Evolutionary conservation across 768 basidiomycete genomes (phyloP).

Genomic region (Lentinula aciculospora): DNA sequence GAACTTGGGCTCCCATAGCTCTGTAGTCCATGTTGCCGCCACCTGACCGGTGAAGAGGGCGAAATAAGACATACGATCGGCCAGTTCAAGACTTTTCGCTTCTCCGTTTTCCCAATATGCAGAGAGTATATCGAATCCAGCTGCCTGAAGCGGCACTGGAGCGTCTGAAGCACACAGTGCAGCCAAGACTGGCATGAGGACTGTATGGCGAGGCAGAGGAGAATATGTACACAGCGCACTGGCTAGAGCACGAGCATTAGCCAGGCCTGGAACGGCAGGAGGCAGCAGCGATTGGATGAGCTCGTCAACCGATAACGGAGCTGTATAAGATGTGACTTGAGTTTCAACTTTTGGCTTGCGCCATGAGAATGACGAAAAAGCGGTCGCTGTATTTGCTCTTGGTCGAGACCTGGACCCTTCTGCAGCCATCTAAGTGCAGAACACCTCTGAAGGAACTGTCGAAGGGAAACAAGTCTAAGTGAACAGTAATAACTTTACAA

Average conservation of each 20-base stretch:
- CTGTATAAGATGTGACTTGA: constrained; percentile 19
- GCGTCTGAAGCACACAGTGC: constrained; percentile 51
- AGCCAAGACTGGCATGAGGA: constrained; percentile 55
- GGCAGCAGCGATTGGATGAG: constrained; percentile 45
- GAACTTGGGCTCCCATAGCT: constrained; percentile 67
- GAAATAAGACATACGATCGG: constrained; percentile 60
- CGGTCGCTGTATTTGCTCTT: constrained; percentile 35
- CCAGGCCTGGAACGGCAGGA: constrained; percentile 59
- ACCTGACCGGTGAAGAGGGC: constrained; percentile 49
- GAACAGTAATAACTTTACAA: too few relatives aligned
- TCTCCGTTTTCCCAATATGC: constrained; percentile 64
- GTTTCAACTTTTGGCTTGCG: constrained; percentile 24
- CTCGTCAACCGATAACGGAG: constrained; percentile 29
- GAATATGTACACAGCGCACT: constrained; percentile 42
- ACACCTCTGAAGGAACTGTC: not conserved
- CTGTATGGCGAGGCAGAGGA: constrained; percentile 47
- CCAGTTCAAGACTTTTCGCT: constrained; percentile 36
- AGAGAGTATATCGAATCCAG: constrained; percentile 68
- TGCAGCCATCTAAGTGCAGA: constrained; percentile 11
- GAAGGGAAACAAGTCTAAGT: too few relatives aligned
- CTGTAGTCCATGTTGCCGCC: constrained; percentile 46
- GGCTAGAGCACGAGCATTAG: constrained; percentile 58
- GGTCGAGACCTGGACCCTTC: constrained; percentile 25
- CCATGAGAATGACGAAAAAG: constrained; percentile 34
- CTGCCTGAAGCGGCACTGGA: constrained; percentile 53